Percentiles rank a stretch among this genome's conserved stretches.
These are phyloP conservation scores for Bacidia gigantensis DNA, from an alignment of 495 filamentous ascomycete species.

Conservation along the genomic window DNA sequence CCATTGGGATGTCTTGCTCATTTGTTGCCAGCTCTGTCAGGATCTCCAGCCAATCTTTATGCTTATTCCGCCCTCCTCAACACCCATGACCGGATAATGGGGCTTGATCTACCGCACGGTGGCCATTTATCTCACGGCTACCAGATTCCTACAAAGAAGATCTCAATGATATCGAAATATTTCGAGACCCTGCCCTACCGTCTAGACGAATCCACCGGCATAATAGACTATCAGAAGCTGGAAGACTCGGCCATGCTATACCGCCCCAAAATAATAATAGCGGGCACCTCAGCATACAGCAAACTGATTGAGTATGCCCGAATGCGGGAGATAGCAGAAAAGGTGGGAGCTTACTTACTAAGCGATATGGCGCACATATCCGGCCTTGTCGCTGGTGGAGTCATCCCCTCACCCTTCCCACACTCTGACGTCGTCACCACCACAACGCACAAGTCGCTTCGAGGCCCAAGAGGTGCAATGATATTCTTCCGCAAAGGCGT, in stretches of 20 bases:
- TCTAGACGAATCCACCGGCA: conserved; percentile 74
- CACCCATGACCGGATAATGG: conserved; percentile 92
- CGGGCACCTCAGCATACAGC: conserved; percentile 89
- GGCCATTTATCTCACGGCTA: conserved; percentile 97
- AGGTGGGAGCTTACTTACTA: conserved; percentile 82
- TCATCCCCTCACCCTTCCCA: conserved; percentile 76
- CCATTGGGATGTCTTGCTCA: conserved; percentile 11
- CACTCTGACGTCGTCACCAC: conserved; percentile 92
- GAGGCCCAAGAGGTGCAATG: conserved; percentile 89
- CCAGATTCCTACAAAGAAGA: conserved; percentile 96
- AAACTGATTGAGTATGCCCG: conserved; percentile 82
- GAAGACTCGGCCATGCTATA: conserved; percentile 76
- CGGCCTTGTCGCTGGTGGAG: conserved; percentile 80
- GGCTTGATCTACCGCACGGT: conserved; percentile 88
- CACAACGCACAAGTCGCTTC: conserved; percentile 94
- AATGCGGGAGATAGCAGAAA: conserved; percentile 77
- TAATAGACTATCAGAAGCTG: conserved; percentile 86
- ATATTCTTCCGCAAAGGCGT: conserved; percentile 96
- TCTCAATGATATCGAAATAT: conserved; percentile 95
- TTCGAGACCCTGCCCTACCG: conserved; percentile 96
- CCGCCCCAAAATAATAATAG: conserved; percentile 89
- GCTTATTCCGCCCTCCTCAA: conserved; percentile 88
- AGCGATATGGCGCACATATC: conserved; percentile 98
- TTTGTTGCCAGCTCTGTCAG: conserved; percentile 61
- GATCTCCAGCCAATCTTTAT: conserved; percentile 90